Percentiles rank a stretch among this genome's conserved stretches.
Evolutionary conservation across 2,329 filamentous ascomycete species (phyloP).

Genomic region (Phoma sp.): DNA sequence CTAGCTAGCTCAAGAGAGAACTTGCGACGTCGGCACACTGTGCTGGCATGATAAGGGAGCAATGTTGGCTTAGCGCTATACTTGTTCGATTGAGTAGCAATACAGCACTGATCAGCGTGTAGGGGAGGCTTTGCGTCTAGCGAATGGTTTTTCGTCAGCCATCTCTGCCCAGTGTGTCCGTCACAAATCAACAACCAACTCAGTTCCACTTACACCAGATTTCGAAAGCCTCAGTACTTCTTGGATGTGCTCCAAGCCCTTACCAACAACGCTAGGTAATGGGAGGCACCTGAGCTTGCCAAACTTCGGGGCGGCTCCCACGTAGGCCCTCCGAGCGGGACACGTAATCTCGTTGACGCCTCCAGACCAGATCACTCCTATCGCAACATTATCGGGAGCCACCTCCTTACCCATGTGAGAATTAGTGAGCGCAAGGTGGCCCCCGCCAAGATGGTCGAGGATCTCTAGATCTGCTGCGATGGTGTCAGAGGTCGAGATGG

Average conservation of each 20-base stretch:
- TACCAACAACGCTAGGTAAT: conserved; percentile 32
- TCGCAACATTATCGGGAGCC: conserved; percentile 41
- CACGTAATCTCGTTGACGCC: conserved; percentile 31
- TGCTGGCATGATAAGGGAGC: no score
- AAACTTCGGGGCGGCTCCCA: conserved; percentile 31
- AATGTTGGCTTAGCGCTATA: no score
- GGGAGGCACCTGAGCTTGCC: conserved; percentile 36
- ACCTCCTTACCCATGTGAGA: conserved; percentile 36
- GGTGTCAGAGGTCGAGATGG: conserved; percentile 32
- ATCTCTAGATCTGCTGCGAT: conserved; percentile 31
- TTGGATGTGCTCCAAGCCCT: conserved; percentile 36
- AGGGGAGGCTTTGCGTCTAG: no score
- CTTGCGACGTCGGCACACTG: no score
- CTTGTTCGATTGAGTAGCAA: no score
- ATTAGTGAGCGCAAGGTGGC: conserved; percentile 47
- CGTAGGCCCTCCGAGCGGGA: conserved; percentile 34
- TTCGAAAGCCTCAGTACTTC: conserved; percentile 31
- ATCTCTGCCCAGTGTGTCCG: no score
- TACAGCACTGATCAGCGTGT: no score
- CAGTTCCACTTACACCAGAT: conserved; percentile 48
- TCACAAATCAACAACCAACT: conserved; percentile 49
- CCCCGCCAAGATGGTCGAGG: conserved; percentile 38
- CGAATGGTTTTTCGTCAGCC: neutral
- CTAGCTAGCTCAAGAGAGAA: no score
- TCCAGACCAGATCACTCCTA: conserved; percentile 36